Conservation (phyloP, 108 stramenopile genomes). For the Craspedostauros australis region DNA sequence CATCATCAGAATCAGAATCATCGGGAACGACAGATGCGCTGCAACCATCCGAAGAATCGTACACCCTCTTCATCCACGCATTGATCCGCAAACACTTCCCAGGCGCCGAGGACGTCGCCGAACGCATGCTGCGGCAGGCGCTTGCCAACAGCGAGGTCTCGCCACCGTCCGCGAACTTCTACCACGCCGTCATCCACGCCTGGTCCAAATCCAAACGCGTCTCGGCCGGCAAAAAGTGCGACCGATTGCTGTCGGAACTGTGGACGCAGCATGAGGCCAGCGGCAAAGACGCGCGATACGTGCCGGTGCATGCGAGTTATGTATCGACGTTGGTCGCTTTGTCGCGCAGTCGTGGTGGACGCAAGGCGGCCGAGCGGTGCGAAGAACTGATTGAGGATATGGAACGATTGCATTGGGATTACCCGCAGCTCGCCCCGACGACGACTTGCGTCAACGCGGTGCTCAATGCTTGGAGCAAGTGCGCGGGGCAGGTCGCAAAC, state of each 20-base stretch:
- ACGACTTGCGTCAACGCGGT: conserved; percentile 21
- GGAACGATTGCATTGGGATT: conserved; percentile 13
- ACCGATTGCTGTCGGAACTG: conserved; percentile 4
- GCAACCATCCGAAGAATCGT: too few species aligned
- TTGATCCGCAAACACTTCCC: too few species aligned
- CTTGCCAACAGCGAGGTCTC: too few species aligned
- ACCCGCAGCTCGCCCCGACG: conserved; percentile 17
- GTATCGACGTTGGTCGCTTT: conserved; percentile 9
- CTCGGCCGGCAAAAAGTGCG: conserved; percentile 45
- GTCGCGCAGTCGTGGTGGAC: conserved; percentile 12
- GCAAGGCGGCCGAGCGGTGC: conserved; percentile 31
- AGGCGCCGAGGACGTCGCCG: too few species aligned
- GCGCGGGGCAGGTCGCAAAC: conserved; percentile 1
- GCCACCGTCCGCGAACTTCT: not conserved
- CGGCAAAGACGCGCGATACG: conserved; percentile 4
- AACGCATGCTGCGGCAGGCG: too few species aligned
- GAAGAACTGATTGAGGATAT: conserved; percentile 46
- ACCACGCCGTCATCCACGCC: conserved; percentile 32
- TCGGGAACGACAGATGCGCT: too few species aligned
- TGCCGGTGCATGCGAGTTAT: conserved; percentile 17
- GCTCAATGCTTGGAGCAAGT: conserved; percentile 19
- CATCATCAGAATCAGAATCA: too few species aligned
- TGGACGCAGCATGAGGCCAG: conserved; percentile 13
- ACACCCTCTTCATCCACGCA: too few species aligned
- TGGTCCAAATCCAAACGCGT: conserved; percentile 40